Percentiles rank a stretch among this genome's conserved stretches.
These are phyloP conservation scores for Westerdykella ornata DNA, from an alignment of 2,329 filamentous ascomycete species.

Conservation along the genomic window DNA sequence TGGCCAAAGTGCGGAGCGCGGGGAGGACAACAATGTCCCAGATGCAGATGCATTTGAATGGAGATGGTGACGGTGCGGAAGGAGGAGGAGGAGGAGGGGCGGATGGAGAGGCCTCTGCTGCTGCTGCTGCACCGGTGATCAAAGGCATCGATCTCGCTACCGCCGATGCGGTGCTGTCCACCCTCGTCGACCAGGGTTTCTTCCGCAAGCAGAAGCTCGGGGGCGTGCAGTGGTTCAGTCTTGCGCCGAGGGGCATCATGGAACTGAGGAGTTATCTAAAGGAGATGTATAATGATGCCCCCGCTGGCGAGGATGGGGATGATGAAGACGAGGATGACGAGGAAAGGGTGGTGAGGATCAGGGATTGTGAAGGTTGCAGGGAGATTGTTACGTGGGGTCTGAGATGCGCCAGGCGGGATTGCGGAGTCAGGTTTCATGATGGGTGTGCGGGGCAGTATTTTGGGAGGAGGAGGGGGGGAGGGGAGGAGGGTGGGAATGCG, in stretches of 20 bases:
- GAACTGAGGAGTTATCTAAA: constrained; percentile 78
- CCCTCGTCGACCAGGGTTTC: constrained; percentile 75
- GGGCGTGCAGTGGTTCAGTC: constrained; percentile 61
- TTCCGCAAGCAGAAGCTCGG: constrained; percentile 60
- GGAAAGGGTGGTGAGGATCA: constrained; percentile 57
- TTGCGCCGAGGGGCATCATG: constrained; percentile 72
- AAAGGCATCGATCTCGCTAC: constrained; percentile 63
- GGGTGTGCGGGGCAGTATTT: constrained; percentile 31
- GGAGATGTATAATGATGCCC: constrained; percentile 80
- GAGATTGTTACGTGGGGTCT: constrained; percentile 71
- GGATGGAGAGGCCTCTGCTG: background rate
- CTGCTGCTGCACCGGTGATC: constrained; percentile 7
- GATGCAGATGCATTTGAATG: constrained; percentile 25
- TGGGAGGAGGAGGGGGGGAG: constrained; percentile 7
- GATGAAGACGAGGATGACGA: constrained; percentile 43
- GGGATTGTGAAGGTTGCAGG: constrained; percentile 79
- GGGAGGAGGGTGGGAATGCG: background rate
- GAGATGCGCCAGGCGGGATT: constrained; percentile 24
- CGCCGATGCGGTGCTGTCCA: constrained; percentile 64
- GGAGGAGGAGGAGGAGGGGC: constrained; percentile 31
- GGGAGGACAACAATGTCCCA: no score
- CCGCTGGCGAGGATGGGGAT: constrained; percentile 47
- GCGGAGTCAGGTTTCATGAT: constrained; percentile 31
- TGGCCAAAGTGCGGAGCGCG: constrained; percentile 45
- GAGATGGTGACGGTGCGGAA: constrained; percentile 38